Percentiles rank a stretch among this genome's conserved stretches.
These are phyloP conservation scores for Tetrapisispora nanseiensis DNA, from an alignment of 805 yeast species.

Conservation along the genomic window DNA sequence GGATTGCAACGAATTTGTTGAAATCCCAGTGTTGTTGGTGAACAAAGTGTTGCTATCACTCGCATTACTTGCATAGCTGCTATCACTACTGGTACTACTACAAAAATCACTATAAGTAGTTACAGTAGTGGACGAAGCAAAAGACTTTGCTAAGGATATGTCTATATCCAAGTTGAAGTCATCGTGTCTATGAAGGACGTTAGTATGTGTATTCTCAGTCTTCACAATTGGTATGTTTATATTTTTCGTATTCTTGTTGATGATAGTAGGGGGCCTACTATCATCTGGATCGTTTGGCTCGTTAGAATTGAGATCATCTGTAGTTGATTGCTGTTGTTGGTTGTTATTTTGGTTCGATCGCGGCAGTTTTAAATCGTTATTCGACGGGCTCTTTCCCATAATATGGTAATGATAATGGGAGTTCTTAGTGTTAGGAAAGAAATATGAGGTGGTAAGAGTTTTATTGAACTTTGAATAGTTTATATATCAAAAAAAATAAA, in stretches of 20 bases:
- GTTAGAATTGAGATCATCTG: conserved; percentile 26
- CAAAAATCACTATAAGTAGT: conserved; percentile 11
- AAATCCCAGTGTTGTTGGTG: neutral
- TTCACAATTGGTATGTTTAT: conserved; percentile 1
- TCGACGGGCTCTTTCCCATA: conserved; percentile 9
- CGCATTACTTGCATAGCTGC: conserved; percentile 11
- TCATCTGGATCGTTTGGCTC: conserved; percentile 40
- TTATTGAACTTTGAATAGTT: no score
- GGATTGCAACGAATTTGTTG: neutral
- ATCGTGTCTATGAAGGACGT: neutral
- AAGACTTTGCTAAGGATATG: conserved; percentile 29
- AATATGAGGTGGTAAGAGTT: no score
- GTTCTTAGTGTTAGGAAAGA: no score
- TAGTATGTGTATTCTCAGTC: neutral
- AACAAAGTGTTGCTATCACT: conserved; percentile 6
- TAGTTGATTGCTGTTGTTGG: conserved; percentile 25
- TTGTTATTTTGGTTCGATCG: conserved; percentile 2
- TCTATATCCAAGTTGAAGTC: conserved; percentile 25
- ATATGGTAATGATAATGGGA: no score
- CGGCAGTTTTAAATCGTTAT: neutral
- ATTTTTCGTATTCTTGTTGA: conserved; percentile 7
- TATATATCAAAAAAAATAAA: no score
- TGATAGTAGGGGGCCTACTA: conserved; percentile 36
- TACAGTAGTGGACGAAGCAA: conserved; percentile 8
- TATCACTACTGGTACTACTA: conserved; percentile 9